Percentiles rank a stretch among this genome's conserved stretches.
Evolutionary conservation across 2,329 filamentous ascomycete genomes (phyloP).

Genomic region (Monosporascus ibericus): DNA sequence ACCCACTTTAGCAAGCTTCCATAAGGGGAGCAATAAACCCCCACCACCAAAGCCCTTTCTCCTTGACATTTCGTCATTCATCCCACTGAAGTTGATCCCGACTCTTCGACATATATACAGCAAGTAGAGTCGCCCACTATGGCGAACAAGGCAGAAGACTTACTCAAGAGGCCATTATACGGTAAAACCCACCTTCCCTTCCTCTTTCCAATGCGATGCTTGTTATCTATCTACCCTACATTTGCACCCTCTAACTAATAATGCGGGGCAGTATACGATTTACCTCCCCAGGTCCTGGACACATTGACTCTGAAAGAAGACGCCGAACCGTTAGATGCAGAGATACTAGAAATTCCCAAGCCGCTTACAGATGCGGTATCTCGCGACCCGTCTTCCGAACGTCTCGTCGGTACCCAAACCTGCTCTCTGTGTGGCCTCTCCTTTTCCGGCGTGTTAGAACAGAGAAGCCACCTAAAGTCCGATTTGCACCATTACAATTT

Average conservation of each 20-base stretch:
- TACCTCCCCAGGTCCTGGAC: slow-evolving; percentile 66
- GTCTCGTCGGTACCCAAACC: slow-evolving; percentile 58
- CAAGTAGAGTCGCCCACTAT: slow-evolving; percentile 14
- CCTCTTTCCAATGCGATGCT: background rate
- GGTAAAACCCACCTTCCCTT: slow-evolving; percentile 23
- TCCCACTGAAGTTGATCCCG: background rate
- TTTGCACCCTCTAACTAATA: slow-evolving; percentile 11
- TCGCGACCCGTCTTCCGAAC: slow-evolving; percentile 24
- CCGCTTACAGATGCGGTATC: slow-evolving; percentile 17
- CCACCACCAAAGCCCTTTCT: background rate
- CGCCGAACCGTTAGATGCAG: slow-evolving; percentile 25
- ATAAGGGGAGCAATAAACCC: background rate
- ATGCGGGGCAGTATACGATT: slow-evolving; percentile 63
- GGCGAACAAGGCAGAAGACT: slow-evolving; percentile 38
- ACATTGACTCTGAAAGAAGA: slow-evolving; percentile 57
- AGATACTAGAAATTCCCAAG: slow-evolving; percentile 19
- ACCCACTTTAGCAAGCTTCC: background rate
- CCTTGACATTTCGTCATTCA: background rate
- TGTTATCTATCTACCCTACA: background rate
- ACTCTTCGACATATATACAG: background rate
- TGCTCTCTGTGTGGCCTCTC: slow-evolving; percentile 74
- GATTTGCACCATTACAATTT: slow-evolving; percentile 93
- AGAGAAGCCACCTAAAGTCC: slow-evolving; percentile 79
- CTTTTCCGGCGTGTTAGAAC: slow-evolving; percentile 70
- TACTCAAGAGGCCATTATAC: slow-evolving; percentile 47